These are phyloP conservation scores for Avena sativa DNA, from an alignment of 176 grass and related monocot species.

Conservation along the genomic window DNA sequence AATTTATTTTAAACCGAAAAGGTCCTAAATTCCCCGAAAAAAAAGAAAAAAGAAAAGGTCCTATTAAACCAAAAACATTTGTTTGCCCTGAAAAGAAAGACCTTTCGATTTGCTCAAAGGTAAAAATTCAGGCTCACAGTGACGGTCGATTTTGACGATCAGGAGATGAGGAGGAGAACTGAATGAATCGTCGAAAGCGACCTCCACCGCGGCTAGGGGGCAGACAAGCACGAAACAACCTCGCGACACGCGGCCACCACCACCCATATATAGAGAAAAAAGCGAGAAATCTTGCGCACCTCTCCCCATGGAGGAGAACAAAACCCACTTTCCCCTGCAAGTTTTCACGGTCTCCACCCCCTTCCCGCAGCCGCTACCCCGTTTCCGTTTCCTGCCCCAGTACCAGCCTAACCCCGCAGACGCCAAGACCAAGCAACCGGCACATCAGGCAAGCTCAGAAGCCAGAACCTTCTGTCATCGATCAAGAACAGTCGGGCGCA, in stretches of 20 bases:
- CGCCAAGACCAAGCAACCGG: neutral
- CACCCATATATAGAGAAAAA: neutral
- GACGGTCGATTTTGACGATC: neutral
- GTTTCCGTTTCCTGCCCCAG: neutral
- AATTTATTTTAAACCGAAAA: neutral
- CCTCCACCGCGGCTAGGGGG: neutral
- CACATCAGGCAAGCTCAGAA: neutral
- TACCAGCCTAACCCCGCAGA: constrained; percentile 41
- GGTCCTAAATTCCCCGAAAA: neutral
- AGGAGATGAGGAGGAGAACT: neutral
- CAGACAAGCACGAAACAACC: neutral
- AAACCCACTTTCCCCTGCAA: neutral
- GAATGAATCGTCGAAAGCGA: neutral
- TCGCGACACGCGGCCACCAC: constrained; percentile 26
- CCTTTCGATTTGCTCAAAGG: neutral
- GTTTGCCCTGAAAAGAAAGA: neutral
- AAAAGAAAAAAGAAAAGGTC: neutral
- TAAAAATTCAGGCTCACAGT: neutral
- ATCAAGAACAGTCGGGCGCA: constrained; percentile 2
- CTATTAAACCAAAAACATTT: neutral
- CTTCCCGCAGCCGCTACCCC: neutral
- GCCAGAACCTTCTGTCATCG: constrained; percentile 16
- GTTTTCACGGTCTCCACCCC: neutral
- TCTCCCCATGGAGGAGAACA: neutral
- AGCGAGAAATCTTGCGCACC: neutral